Evolutionary conservation across 768 basidiomycete species (phyloP).

Genomic region (Hygrophoropsis aurantiaca): DNA sequence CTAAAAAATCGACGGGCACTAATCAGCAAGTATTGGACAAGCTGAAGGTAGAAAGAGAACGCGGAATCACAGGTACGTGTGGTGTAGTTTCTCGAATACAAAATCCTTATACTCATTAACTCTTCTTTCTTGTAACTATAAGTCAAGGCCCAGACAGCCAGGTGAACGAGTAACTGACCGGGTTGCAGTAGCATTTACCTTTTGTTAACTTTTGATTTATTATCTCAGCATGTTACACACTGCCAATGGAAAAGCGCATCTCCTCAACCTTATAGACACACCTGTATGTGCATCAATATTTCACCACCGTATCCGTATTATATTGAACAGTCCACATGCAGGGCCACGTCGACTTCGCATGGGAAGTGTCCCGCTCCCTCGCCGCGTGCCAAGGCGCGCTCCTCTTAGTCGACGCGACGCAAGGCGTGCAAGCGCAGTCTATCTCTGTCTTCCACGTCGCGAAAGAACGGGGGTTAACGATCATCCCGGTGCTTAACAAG

Average conservation of each 20-base stretch:
- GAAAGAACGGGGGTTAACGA: slow-evolving; percentile 71
- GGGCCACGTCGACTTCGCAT: slow-evolving; percentile 98
- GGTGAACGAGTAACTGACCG: slow-evolving; percentile 43
- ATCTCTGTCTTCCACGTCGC: slow-evolving; percentile 94
- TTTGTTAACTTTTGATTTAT: no score
- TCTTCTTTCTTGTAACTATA: slow-evolving; percentile 2
- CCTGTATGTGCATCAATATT: slow-evolving; percentile 51
- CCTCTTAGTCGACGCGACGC: slow-evolving; percentile 90
- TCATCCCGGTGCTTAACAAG: slow-evolving; percentile 94
- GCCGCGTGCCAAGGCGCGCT: slow-evolving; percentile 92
- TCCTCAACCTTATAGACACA: slow-evolving; percentile 96
- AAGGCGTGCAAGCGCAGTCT: slow-evolving; percentile 97
- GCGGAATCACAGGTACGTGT: slow-evolving; percentile 85
- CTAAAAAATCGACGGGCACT: slow-evolving; percentile 56
- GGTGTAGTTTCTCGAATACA: background rate
- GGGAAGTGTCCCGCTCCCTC: slow-evolving; percentile 92
- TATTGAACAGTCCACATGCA: slow-evolving; percentile 22
- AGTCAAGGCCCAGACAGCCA: slow-evolving; percentile 97
- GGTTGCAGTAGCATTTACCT: no score
- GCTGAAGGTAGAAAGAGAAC: slow-evolving; percentile 94
- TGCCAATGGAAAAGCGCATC: slow-evolving; percentile 52
- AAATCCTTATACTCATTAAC: slow-evolving; percentile 3
- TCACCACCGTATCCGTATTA: background rate
- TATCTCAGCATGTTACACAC: slow-evolving; percentile 73
- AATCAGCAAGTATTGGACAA: slow-evolving; percentile 91